Evolutionary conservation across 73 alveolate genomes (phyloP).

Genomic region (Paramecium octaurelia): DNA sequence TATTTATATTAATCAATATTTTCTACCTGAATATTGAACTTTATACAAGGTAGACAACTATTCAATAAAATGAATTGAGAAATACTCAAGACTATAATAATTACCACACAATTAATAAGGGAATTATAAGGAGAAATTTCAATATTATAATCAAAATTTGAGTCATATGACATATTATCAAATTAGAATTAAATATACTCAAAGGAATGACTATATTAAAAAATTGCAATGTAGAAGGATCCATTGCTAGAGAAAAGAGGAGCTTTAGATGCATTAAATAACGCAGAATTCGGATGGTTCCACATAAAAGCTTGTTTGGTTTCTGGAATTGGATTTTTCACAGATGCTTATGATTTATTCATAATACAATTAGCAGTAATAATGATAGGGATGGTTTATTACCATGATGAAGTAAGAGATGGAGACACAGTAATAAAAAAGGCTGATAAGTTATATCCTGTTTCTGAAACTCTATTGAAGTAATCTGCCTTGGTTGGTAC

Average conservation of each 20-base stretch:
- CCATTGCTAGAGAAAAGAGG: not conserved
- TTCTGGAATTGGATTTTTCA: conserved; percentile 36
- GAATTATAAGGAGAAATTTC: not conserved
- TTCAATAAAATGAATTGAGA: not conserved
- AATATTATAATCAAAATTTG: not conserved
- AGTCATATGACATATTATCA: conserved; percentile 22
- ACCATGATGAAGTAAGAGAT: not conserved
- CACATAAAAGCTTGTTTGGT: conserved; percentile 9
- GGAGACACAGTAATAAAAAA: not conserved
- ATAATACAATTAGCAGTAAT: not conserved
- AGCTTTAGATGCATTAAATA: conserved; percentile 8
- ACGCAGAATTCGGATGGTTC: conserved; percentile 43
- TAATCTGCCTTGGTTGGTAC: conserved; percentile 11
- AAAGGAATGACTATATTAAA: not conserved
- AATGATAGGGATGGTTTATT: conserved; percentile 33
- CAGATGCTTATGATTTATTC: conserved; percentile 63
- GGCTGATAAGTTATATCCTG: not conserved
- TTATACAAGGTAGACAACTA: not conserved
- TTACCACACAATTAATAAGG: not conserved
- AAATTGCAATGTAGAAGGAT: not conserved
- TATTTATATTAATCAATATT: not conserved
- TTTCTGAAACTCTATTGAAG: not conserved
- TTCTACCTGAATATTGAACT: not conserved
- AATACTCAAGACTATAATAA: not conserved
- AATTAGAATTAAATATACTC: not conserved